Evolutionary conservation across 345 rosid species (phyloP).

Genomic region (Nephelium lappaceum): DNA sequence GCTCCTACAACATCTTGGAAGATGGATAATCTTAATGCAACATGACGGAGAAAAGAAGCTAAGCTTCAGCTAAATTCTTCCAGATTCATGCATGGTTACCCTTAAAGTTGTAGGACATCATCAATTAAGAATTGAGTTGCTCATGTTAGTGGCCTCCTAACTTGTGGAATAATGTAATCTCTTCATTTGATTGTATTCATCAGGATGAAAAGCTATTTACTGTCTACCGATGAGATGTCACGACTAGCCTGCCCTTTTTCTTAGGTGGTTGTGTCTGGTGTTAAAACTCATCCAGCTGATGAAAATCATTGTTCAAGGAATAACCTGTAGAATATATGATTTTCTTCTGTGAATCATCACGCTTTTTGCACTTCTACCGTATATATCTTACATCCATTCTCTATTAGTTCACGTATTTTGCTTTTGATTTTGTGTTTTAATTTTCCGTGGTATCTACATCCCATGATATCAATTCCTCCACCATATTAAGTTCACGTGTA

Average conservation of each 20-base stretch:
- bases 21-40: conserved; percentile 19
- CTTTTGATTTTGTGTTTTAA: background rate
- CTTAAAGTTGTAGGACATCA: background rate
- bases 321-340: conserved; percentile 12
- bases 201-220: background rate
- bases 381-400: background rate
- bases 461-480: background rate
- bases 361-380: background rate
- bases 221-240: background rate
- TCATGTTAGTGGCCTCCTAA: background rate
- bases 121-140: background rate
- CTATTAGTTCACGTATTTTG: background rate
- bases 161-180: background rate
- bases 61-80: background rate
- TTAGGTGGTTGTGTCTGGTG: conserved; percentile 3
- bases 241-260: background rate
- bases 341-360: background rate
- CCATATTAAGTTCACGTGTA: background rate
- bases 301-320: conserved; percentile 4
- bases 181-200: background rate
- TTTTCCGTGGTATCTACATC: background rate
- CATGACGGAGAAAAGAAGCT: background rate
- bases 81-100: background rate
- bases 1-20: conserved; percentile 8
- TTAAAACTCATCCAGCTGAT: background rate